Base-by-base conservation (phyloP, 257 asterid species). In the Verbascum thapsus region DNA sequence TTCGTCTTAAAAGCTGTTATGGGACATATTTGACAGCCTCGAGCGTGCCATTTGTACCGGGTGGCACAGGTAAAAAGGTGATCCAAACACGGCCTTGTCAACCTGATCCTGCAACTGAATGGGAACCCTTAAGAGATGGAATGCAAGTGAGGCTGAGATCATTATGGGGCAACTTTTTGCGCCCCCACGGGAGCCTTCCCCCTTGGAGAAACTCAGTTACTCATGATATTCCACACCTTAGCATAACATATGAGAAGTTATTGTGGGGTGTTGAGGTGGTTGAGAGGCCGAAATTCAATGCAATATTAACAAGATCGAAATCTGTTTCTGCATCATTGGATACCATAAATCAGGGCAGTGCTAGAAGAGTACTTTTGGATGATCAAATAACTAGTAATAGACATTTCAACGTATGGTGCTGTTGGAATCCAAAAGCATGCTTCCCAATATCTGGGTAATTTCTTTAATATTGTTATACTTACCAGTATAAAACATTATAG, bases 221-320 rank as follows among this genome's bases (percentile, higher is more conserved):
- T 5, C 97, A 90, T 45, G 97, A 87, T 16, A 34, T 82, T 2
- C 94, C 90, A 0, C 66, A 68, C 71, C 40, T 74, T 58, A 42
- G 58, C 2, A 81, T 58, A 57, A 76, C 88, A 0, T 22, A 70
- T 1, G 81, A 75, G 32, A 87, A 85, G 74, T 50, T 81, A 13
- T 41, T 90, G 72, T 87, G 97, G 97, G 94, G 78, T n/a, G 83
- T 90, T 16, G 91, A 87, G 81, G 84, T 85, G 22, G 95, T 85
- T 1, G 88, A 81, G 64, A 76, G 18, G 48, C 4, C 51, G 1
- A 7, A 23, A 5, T 44, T 51, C 0, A 69, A 34, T 44, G 9
- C 64, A 3, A 9, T 56, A 10, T 57, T 51, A 34, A 1, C 6
- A 18, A 44, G 73, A 10, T 71, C 78, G 5, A 63, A 61, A 18